These are phyloP conservation scores for Heimioporus sp. DNA, from an alignment of 768 basidiomycete species.

Conservation along the genomic window DNA sequence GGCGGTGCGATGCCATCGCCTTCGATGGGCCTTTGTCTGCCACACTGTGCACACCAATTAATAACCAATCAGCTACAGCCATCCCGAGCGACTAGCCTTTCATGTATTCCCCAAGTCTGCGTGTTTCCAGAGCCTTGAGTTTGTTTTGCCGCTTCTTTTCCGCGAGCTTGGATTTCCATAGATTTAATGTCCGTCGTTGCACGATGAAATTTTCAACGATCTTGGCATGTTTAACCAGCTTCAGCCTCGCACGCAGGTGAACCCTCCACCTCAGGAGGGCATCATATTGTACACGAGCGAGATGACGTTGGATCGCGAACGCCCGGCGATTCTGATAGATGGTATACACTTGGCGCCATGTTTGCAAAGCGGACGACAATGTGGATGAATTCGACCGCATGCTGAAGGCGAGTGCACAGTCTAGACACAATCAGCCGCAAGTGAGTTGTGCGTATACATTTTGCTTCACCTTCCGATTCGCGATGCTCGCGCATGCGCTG, in stretches of 20 bases:
- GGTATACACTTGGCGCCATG: slow-evolving; percentile 44
- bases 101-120: slow-evolving; percentile 28
- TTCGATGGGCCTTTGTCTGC: slow-evolving; percentile 38
- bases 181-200: slow-evolving; percentile 44
- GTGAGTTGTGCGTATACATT: background rate
- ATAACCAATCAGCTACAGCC: background rate
- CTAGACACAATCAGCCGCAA: slow-evolving; percentile 31
- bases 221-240: slow-evolving; percentile 52
- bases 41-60: slow-evolving; percentile 40
- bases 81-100: slow-evolving; percentile 32
- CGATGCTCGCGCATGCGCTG: slow-evolving; percentile 38
- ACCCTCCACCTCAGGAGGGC: slow-evolving; percentile 56
- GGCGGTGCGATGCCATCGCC: slow-evolving; percentile 40
- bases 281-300: slow-evolving; percentile 39
- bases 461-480: slow-evolving; percentile 45
- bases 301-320: slow-evolving; percentile 44
- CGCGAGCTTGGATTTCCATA: slow-evolving; percentile 47
- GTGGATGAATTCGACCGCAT: slow-evolving; percentile 42
- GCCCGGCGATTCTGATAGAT: slow-evolving; percentile 45
- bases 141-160: slow-evolving; percentile 44
- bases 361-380: slow-evolving; percentile 36
- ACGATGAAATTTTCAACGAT: slow-evolving; percentile 51
- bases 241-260: slow-evolving; percentile 47
- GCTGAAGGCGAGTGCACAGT: slow-evolving; percentile 49
- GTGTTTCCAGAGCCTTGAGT: slow-evolving; percentile 42